A percentile compares a stretch with the other conserved stretches of the same genome.
Conservation (phyloP, 2,329 filamentous ascomycete genomes). For the Mycosphaerelloides madeirae region DNA sequence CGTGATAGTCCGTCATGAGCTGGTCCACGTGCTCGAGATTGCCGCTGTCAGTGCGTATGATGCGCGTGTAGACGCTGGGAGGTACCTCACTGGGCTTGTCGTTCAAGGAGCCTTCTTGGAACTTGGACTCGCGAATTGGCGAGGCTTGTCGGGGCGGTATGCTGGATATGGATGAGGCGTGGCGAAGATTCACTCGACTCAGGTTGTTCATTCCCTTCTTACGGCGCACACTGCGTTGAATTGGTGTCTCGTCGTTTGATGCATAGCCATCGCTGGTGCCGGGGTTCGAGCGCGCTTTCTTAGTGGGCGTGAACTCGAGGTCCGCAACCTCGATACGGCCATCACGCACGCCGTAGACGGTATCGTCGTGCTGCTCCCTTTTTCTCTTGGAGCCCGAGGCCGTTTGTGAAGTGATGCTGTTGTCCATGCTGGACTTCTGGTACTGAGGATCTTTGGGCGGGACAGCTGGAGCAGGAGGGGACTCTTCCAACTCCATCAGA, state of each 20-base stretch:
- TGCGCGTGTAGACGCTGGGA: slow-evolving; percentile 60
- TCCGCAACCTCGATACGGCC: slow-evolving; percentile 18
- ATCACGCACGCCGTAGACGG: slow-evolving; percentile 15
- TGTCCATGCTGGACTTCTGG: slow-evolving; percentile 16
- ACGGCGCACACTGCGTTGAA: slow-evolving; percentile 28
- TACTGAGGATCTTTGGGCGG: slow-evolving; percentile 29
- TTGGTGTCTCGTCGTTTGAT: slow-evolving; percentile 22
- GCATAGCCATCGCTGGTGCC: slow-evolving; percentile 15
- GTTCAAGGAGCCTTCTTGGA: slow-evolving; percentile 79
- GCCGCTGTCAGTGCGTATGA: slow-evolving; percentile 27
- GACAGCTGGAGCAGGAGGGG: slow-evolving; percentile 26
- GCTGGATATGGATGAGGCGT: slow-evolving; percentile 24
- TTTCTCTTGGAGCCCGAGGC: slow-evolving; percentile 30
- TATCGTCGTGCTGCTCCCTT: slow-evolving; percentile 21
- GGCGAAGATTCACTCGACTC: slow-evolving; percentile 32
- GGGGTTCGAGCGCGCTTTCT: slow-evolving; percentile 25
- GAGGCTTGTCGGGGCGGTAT: slow-evolving; percentile 16
- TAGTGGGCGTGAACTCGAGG: slow-evolving; percentile 25
- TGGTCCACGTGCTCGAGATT: slow-evolving; percentile 32
- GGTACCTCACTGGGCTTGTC: slow-evolving; percentile 70
- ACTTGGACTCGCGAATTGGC: slow-evolving; percentile 55
- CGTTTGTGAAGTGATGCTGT: slow-evolving; percentile 16
- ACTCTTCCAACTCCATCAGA: slow-evolving; percentile 13
- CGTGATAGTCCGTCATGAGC: slow-evolving; percentile 38
- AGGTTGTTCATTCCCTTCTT: slow-evolving; percentile 33